phyloP scores from a whole-genome alignment of 2,329 filamentous ascomycete genomes.

The Chaetomiaceae sp. region DNA sequence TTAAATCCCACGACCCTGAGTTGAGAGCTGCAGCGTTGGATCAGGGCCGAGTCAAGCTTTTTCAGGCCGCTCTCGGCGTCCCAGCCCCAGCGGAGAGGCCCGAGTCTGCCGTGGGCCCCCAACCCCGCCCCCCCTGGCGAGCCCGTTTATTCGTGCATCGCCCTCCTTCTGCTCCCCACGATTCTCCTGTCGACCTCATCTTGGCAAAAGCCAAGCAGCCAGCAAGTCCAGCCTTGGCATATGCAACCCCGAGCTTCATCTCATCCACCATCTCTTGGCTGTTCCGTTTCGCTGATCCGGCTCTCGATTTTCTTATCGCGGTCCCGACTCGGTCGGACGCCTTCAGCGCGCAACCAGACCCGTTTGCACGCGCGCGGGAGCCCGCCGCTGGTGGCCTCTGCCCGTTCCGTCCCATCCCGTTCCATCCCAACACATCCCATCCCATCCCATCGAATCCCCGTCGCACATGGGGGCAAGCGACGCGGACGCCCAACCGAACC shows the following conservation, averaged over 20 bases:
- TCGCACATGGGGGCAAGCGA: too few relatives aligned
- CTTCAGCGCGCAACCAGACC: conserved; percentile 7
- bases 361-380: neutral
- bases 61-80: conserved; percentile 10
- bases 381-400: neutral
- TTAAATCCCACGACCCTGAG: neutral
- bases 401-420: too few relatives aligned
- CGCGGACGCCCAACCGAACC: neutral
- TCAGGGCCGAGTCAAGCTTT: conserved; percentile 22
- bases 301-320: conserved; percentile 10
- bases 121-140: conserved; percentile 5
- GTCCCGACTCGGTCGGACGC: conserved; percentile 16
- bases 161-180: conserved; percentile 15
- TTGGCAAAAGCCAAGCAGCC: conserved; percentile 29
- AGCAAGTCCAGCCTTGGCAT: conserved; percentile 31
- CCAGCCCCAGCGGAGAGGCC: conserved; percentile 4
- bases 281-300: conserved; percentile 4
- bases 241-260: conserved; percentile 29
- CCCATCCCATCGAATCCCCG: too few relatives aligned
- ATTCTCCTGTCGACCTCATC: conserved; percentile 24
- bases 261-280: conserved; percentile 27
- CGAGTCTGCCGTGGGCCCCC: neutral
- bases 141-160: conserved; percentile 12
- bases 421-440: too few relatives aligned
- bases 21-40: neutral